phyloP scores from a whole-genome alignment of 352 stramenopile species.

The Globisporangium okanoganense region DNA sequence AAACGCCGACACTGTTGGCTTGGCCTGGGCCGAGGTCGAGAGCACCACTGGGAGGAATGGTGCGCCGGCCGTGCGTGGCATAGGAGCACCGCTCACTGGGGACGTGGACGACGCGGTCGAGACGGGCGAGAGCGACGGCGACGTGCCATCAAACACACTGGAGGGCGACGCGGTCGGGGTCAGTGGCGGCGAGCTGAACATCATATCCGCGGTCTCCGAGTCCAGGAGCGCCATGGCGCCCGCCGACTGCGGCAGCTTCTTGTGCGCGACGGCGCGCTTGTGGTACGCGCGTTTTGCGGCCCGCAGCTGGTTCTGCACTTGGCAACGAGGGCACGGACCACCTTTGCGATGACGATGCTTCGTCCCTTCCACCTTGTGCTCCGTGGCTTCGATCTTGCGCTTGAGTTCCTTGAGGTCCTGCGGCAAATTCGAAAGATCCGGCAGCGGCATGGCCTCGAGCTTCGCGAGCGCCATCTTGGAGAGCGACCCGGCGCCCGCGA shows the following conservation, averaged over 20 bases:
- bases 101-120: slow-evolving; percentile 13
- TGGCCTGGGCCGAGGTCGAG: not conserved
- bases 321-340: slow-evolving; percentile 71
- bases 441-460: slow-evolving; percentile 65
- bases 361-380: slow-evolving; percentile 84
- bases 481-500: slow-evolving; percentile 36
- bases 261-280: slow-evolving; percentile 76
- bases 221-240: slow-evolving; percentile 6
- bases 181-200: slow-evolving; percentile 14
- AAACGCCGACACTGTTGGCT: slow-evolving; percentile 5
- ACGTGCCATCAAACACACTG: slow-evolving; percentile 21
- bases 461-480: slow-evolving; percentile 67
- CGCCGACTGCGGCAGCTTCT: slow-evolving; percentile 65
- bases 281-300: slow-evolving; percentile 78
- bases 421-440: slow-evolving; percentile 69
- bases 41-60: slow-evolving; percentile 23
- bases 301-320: slow-evolving; percentile 80
- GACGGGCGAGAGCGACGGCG: slow-evolving; percentile 20
- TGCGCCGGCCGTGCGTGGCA: slow-evolving; percentile 7
- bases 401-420: slow-evolving; percentile 82
- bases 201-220: slow-evolving; percentile 9
- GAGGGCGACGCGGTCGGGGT: slow-evolving; percentile 11
- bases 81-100: not conserved
- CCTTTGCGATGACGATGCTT: slow-evolving; percentile 85
- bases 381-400: slow-evolving; percentile 80